Percentiles rank a stretch among this genome's conserved stretches.
Evolutionary conservation across 2,329 filamentous ascomycete species (phyloP).

Genomic region (Claviceps monticola): DNA sequence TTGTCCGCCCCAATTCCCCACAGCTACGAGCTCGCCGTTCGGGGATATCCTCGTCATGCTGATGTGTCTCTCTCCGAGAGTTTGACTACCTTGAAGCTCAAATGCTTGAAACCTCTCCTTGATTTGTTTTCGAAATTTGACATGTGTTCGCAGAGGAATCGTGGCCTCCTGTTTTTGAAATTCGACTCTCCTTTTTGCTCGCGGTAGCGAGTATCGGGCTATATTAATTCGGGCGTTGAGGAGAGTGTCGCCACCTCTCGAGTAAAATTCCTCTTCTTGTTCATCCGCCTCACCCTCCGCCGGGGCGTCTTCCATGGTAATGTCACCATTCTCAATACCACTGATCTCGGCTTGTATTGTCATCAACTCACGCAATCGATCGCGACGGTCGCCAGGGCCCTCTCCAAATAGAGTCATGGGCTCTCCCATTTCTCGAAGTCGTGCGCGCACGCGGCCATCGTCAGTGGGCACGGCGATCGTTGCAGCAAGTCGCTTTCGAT

Average conservation of each 20-base stretch:
- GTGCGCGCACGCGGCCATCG: constrained; percentile 69
- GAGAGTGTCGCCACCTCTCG: constrained; percentile 61
- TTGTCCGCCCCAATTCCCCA: constrained; percentile 85
- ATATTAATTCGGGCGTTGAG: constrained; percentile 66
- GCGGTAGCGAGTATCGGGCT: constrained; percentile 68
- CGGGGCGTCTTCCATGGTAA: constrained; percentile 44
- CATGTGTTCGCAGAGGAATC: constrained; percentile 77
- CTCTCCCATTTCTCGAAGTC: constrained; percentile 76
- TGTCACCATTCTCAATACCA: constrained; percentile 41
- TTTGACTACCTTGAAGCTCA: constrained; percentile 87
- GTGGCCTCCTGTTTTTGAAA: constrained; percentile 69
- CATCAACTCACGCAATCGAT: constrained; percentile 71
- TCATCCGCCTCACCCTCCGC: constrained; percentile 53
- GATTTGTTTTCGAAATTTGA: constrained; percentile 80
- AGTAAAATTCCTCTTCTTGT: constrained; percentile 90
- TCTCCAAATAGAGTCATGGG: constrained; percentile 93
- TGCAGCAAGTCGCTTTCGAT: constrained; percentile 77
- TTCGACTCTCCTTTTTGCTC: constrained; percentile 62
- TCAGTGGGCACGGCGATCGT: constrained; percentile 88
- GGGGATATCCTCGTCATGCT: constrained; percentile 88
- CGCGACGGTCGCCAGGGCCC: constrained; percentile 70
- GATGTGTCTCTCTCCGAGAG: constrained; percentile 77
- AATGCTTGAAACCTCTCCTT: constrained; percentile 73
- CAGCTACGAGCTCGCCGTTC: constrained; percentile 67
- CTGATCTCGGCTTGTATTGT: constrained; percentile 55